A percentile compares a stretch with the other conserved stretches of the same genome.
phyloP scores from a whole-genome alignment of 352 stramenopile species.

The Globisporangium abappressorium region DNA sequence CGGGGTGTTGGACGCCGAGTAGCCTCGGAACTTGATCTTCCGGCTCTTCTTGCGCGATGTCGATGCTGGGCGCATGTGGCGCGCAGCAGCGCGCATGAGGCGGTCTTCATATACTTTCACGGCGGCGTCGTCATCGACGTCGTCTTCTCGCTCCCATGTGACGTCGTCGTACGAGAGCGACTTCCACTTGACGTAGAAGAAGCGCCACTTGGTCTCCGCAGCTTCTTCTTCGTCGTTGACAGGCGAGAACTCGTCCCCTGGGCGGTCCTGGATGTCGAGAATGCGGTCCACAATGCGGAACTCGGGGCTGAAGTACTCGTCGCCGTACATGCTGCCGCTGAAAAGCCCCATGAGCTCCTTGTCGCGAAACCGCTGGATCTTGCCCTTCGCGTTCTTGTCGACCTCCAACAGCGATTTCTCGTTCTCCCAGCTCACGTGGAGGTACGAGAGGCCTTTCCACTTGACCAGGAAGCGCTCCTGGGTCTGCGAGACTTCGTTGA shows the following conservation, averaged over 20 bases:
- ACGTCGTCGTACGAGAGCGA: constrained; percentile 96
- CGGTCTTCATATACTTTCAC: constrained; percentile 80
- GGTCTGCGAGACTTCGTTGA: constrained; percentile 20
- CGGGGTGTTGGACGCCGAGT: constrained; percentile 54
- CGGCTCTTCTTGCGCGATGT: constrained; percentile 32
- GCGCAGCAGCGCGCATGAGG: constrained; percentile 43
- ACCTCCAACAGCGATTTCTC: constrained; percentile 79
- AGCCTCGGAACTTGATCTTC: constrained; percentile 74
- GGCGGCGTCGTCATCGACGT: constrained; percentile 89
- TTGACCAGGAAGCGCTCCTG: constrained; percentile 87
- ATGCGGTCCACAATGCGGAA: constrained; percentile 89
- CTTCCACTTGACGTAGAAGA: constrained; percentile 99
- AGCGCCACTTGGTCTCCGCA: constrained; percentile 53
- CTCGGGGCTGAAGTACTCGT: constrained; percentile 91
- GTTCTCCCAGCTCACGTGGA: constrained; percentile 90
- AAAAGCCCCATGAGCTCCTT: constrained; percentile 60
- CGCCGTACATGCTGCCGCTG: constrained; percentile 48
- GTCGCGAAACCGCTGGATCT: constrained; percentile 85
- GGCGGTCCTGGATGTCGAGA: constrained; percentile 79
- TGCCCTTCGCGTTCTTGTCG: constrained; percentile 83
- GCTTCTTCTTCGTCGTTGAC: constrained; percentile 41
- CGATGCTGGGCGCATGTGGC: constrained; percentile 49
- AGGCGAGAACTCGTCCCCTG: constrained; percentile 62
- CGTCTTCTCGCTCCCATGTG: constrained; percentile 97
- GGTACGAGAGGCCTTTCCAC: constrained; percentile 87